Percentiles rank a stretch among this genome's conserved stretches.
Conservation (phyloP, 257 asterid genomes). For the Nicotiana tabacum region DNA sequence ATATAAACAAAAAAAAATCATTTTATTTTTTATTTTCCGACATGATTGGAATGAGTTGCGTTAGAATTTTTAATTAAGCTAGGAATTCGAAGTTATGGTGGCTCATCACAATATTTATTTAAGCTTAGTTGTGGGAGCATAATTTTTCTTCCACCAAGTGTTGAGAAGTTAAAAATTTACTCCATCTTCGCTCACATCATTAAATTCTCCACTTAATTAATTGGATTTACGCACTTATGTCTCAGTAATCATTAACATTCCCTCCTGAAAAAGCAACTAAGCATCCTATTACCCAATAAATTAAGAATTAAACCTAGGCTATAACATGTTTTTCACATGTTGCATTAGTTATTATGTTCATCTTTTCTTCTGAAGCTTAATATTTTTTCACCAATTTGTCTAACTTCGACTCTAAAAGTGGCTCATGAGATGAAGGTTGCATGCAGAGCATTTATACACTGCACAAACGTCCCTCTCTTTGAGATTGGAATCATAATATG, state of each 20-base stretch:
- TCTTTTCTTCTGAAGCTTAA: background rate
- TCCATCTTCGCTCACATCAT: background rate
- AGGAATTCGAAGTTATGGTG: background rate
- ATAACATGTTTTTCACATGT: background rate
- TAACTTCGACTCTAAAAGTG: background rate
- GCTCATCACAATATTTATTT: background rate
- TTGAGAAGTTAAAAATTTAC: background rate
- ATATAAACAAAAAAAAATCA: background rate
- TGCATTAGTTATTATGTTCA: background rate
- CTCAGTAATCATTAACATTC: background rate
- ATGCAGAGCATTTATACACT: background rate
- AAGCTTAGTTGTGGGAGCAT: background rate
- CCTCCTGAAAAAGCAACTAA: background rate
- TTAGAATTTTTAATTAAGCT: background rate
- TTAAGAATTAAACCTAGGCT: background rate
- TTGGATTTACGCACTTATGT: background rate
- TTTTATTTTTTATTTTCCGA: background rate
- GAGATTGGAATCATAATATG: background rate
- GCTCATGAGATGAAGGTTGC: background rate
- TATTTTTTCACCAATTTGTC: background rate
- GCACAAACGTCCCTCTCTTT: background rate
- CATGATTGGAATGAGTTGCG: background rate
- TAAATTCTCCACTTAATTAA: background rate
- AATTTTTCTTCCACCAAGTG: constrained; percentile 1
- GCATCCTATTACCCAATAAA: background rate